Conservation (phyloP, 78 protist genomes). For the Blattamonas nauphoetae region DNA sequence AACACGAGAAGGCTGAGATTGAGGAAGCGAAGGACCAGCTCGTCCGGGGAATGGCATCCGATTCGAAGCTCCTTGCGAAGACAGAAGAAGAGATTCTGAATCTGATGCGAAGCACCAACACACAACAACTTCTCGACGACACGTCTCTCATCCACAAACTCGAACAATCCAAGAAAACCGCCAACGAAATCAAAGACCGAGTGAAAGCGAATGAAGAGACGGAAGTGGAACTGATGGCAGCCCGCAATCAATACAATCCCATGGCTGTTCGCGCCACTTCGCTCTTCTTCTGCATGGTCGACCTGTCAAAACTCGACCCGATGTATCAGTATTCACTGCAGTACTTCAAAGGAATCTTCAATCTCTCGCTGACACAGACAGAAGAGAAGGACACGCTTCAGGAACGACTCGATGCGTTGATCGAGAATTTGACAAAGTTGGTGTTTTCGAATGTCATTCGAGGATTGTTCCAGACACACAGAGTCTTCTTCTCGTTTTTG, state of each 20-base stretch:
- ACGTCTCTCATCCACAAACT: constrained; percentile 62
- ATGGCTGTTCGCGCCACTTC: constrained; percentile 49
- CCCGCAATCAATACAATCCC: constrained; percentile 43
- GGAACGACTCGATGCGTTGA: not conserved
- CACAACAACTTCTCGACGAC: constrained; percentile 60
- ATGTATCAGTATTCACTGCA: constrained; percentile 59
- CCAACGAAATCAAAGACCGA: constrained; percentile 27
- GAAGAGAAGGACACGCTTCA: not conserved
- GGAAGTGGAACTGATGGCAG: constrained; percentile 7
- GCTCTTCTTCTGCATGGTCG: constrained; percentile 57
- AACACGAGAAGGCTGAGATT: constrained; percentile 40
- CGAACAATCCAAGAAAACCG: constrained; percentile 32
- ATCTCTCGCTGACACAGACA: constrained; percentile 6
- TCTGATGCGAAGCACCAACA: constrained; percentile 24
- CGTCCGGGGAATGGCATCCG: constrained; percentile 34
- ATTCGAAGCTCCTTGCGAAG: constrained; percentile 34
- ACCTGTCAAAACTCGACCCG: constrained; percentile 38
- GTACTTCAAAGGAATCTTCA: constrained; percentile 43
- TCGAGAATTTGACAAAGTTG: constrained; percentile 2
- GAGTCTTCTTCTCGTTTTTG: constrained; percentile 44
- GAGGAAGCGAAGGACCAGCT: constrained; percentile 43
- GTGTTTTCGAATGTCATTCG: constrained; percentile 42
- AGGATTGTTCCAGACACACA: constrained; percentile 64
- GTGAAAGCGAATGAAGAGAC: constrained; percentile 49
- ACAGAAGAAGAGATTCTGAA: constrained; percentile 47